These are phyloP conservation scores for Colletotrichum destructivum DNA, from an alignment of 2,329 filamentous ascomycete genomes.

Conservation along the genomic window DNA sequence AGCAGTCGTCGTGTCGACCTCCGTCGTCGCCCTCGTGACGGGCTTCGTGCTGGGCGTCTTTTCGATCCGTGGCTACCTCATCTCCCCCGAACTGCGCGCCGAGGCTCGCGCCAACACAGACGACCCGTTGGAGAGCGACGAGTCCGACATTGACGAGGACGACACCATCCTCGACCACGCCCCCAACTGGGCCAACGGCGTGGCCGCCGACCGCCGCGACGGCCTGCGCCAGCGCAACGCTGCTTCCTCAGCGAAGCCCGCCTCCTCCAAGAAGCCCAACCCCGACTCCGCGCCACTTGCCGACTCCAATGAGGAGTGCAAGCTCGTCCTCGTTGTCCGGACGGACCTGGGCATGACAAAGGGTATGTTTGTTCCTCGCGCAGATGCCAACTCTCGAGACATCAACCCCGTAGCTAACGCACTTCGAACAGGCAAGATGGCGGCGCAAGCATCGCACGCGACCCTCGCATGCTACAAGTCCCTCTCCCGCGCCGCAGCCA, in stretches of 20 bases:
- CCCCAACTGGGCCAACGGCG: slow-evolving; percentile 76
- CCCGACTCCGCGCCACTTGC: slow-evolving; percentile 46
- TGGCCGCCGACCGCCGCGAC: slow-evolving; percentile 72
- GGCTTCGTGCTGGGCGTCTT: slow-evolving; percentile 90
- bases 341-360: slow-evolving; percentile 98
- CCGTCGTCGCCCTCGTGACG: slow-evolving; percentile 79
- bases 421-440: slow-evolving; percentile 86
- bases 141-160: slow-evolving; percentile 76
- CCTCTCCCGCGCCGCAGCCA: slow-evolving; percentile 70
- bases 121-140: slow-evolving; percentile 78
- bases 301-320: slow-evolving; percentile 83
- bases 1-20: slow-evolving; percentile 77
- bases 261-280: slow-evolving; percentile 53
- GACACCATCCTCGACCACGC: slow-evolving; percentile 75
- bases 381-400: slow-evolving; percentile 10
- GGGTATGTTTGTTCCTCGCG: slow-evolving; percentile 69
- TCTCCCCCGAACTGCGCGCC: slow-evolving; percentile 69
- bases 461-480: slow-evolving; percentile 97
- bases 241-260: slow-evolving; percentile 59
- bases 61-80: slow-evolving; percentile 72
- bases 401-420: slow-evolving; percentile 16
- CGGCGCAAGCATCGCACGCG: slow-evolving; percentile 95
- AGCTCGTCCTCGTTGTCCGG: slow-evolving; percentile 91
- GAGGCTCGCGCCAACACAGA: slow-evolving; percentile 69
- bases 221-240: slow-evolving; percentile 60